Conservation (phyloP, 306 rosid species). For the Ammopiptanthus mongolicus region DNA sequence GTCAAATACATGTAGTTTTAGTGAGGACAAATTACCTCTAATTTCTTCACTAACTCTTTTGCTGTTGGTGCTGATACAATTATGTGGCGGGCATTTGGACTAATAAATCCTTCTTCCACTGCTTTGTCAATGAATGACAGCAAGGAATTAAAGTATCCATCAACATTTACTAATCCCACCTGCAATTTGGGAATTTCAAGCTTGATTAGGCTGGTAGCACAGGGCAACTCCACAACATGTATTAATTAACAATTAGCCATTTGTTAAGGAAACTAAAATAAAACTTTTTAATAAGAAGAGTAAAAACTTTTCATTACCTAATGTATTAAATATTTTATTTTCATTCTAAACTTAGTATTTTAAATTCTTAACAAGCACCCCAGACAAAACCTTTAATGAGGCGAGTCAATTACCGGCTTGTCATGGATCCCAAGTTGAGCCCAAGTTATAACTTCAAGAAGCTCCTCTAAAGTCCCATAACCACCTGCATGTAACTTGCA, state of each 20-base stretch:
- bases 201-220: neutral
- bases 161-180: constrained; percentile 97
- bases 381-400: neutral
- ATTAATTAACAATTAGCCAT: neutral
- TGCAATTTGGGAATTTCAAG: constrained; percentile 29
- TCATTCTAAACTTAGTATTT: too few species aligned
- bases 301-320: too few species aligned
- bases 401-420: constrained; percentile 60
- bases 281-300: too few species aligned
- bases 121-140: constrained; percentile 90
- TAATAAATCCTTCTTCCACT: constrained; percentile 93
- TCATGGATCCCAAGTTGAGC: constrained; percentile 99
- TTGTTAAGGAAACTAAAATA: too few species aligned
- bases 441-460: constrained; percentile 98
- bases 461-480: constrained; percentile 93
- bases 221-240: neutral
- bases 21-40: constrained; percentile 59
- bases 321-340: too few species aligned
- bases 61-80: constrained; percentile 95
- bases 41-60: constrained; percentile 82
- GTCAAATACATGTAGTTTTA: constrained; percentile 12
- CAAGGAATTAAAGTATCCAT: constrained; percentile 91
- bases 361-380: neutral
- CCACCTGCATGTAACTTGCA: constrained; percentile 58
- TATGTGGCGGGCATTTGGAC: constrained; percentile 94